Conservation (phyloP, 1,139 yeast species). For the Hanseniaspora sp. region DNA sequence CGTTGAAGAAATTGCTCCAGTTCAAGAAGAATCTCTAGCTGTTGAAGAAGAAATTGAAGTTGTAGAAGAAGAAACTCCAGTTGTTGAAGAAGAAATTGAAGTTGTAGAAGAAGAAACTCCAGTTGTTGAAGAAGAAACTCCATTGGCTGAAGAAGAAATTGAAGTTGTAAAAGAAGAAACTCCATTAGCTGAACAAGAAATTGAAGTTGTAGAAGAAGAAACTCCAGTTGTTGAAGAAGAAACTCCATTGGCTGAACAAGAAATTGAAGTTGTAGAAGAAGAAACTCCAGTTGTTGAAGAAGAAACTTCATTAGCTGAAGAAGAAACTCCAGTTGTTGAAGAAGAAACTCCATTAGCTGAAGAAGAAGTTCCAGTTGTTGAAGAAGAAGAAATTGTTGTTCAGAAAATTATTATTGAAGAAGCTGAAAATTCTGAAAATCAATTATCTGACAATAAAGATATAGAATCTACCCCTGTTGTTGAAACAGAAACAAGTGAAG, state of each 20-base stretch:
- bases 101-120: not conserved
- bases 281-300: not conserved
- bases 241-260: not conserved
- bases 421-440: not conserved
- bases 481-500: not conserved
- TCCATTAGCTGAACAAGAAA: not conserved
- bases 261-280: not conserved
- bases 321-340: not conserved
- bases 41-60: not conserved
- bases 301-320: not conserved
- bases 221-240: not conserved
- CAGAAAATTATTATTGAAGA: not conserved
- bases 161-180: not conserved
- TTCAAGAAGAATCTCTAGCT: not conserved
- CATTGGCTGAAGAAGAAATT: not conserved
- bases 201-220: not conserved
- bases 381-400: not conserved
- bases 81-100: not conserved
- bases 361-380: not conserved
- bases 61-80: not conserved
- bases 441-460: not conserved
- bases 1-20: not conserved
- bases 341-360: not conserved
- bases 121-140: not conserved
- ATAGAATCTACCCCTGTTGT: not conserved